Evolutionary conservation across 495 filamentous ascomycete species (phyloP).

Genomic region (Trichoderma erinaceum): DNA sequence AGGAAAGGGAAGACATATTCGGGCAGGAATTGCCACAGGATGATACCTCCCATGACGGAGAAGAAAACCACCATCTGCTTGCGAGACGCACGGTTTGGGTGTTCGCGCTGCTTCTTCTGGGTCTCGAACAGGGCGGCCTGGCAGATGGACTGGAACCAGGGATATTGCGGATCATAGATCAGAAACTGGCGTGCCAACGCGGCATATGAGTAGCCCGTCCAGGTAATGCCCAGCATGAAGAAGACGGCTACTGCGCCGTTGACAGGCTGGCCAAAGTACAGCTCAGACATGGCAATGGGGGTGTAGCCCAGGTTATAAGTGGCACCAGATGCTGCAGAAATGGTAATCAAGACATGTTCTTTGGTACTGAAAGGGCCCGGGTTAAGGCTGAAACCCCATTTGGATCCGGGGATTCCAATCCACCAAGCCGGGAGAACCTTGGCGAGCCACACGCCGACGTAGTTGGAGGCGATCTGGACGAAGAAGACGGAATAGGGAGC

Average conservation of each 20-base stretch:
- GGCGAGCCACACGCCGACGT: constrained; percentile 49
- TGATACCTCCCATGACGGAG: constrained; percentile 42
- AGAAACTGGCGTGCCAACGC: constrained; percentile 48
- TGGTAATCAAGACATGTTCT: constrained; percentile 52
- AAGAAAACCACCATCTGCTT: constrained; percentile 53
- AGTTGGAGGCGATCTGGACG: constrained; percentile 51
- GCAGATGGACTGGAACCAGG: constrained; percentile 44
- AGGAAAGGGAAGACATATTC: constrained; percentile 53
- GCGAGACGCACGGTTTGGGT: constrained; percentile 40
- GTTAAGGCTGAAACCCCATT: constrained; percentile 46
- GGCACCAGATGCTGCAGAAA: constrained; percentile 50
- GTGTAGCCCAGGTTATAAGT: constrained; percentile 46
- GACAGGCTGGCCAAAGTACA: constrained; percentile 46
- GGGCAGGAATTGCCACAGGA: constrained; percentile 53
- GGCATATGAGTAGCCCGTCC: constrained; percentile 50
- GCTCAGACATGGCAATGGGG: constrained; percentile 46
- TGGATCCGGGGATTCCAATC: constrained; percentile 43
- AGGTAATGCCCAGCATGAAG: constrained; percentile 54
- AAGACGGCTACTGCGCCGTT: constrained; percentile 47
- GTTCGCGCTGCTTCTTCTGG: constrained; percentile 45
- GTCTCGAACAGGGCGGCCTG: constrained; percentile 52
- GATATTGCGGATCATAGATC: constrained; percentile 49
- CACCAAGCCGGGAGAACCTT: constrained; percentile 41
- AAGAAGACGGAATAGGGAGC: constrained; percentile 55
- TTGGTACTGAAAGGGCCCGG: constrained; percentile 53